Evolutionary conservation across 73 alveolate genomes (phyloP).

Genomic region (Tetrahymena elliotti): DNA sequence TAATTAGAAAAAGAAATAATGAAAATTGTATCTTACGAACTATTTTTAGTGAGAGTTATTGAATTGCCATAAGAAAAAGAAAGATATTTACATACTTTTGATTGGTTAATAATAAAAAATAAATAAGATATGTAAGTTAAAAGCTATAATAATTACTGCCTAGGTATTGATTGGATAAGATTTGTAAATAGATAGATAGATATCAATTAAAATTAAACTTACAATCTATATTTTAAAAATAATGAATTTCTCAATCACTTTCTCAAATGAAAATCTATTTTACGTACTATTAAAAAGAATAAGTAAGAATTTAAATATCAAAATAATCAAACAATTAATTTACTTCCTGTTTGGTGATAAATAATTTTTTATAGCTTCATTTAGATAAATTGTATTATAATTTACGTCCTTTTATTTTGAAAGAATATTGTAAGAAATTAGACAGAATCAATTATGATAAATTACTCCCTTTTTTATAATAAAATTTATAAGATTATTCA

Average conservation of each 20-base stretch:
- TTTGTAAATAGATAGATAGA: too few species aligned
- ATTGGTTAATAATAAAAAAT: too few species aligned
- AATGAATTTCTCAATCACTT: too few species aligned
- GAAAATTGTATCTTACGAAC: background rate
- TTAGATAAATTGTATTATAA: too few species aligned
- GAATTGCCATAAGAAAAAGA: too few species aligned
- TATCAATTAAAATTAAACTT: too few species aligned
- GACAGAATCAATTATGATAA: too few species aligned
- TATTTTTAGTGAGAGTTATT: background rate
- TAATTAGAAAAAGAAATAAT: background rate
- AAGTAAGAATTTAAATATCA: too few species aligned
- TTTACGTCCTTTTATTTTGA: background rate
- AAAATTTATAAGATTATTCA: too few species aligned
- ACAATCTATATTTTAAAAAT: background rate
- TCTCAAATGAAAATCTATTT: background rate
- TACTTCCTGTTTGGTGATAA: background rate
- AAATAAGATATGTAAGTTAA: background rate
- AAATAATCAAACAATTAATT: too few species aligned
- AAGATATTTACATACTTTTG: background rate
- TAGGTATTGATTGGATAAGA: background rate
- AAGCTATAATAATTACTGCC: background rate
- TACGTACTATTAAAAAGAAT: background rate
- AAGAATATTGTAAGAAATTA: too few species aligned
- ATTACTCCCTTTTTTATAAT: background rate
- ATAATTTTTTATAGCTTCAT: background rate